phyloP scores from a whole-genome alignment of 805 yeast genomes.

The Pichia deserticola region DNA sequence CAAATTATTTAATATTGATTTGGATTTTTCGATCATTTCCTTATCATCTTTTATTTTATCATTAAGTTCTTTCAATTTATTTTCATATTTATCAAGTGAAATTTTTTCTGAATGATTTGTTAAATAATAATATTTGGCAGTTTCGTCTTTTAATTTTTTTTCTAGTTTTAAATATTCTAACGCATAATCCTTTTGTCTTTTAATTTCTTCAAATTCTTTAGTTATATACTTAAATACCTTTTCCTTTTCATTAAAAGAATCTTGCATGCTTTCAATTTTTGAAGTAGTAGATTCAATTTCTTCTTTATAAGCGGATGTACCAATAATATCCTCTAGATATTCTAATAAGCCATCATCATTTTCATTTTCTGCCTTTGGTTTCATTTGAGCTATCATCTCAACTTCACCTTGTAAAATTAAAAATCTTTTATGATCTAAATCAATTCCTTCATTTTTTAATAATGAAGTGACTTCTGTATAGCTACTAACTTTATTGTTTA shows the following conservation, averaged over 20 bases:
- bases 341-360: conserved; percentile 91
- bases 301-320: conserved; percentile 78
- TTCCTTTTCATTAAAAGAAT: conserved; percentile 73
- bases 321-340: conserved; percentile 93
- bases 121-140: conserved; percentile 51
- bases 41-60: conserved; percentile 8
- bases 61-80: neutral
- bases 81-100: conserved; percentile 34
- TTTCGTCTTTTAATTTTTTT: conserved; percentile 46
- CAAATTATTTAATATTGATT: conserved; percentile 29
- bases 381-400: conserved; percentile 97
- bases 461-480: conserved; percentile 74
- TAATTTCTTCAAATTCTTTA: conserved; percentile 58
- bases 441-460: conserved; percentile 78
- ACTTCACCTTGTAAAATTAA: conserved; percentile 96
- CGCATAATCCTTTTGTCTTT: conserved; percentile 60
- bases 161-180: conserved; percentile 57
- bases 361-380: conserved; percentile 89
- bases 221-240: conserved; percentile 73
- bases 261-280: conserved; percentile 69
- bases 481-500: conserved; percentile 61
- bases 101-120: conserved; percentile 35
- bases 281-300: conserved; percentile 58
- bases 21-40: conserved; percentile 26
- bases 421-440: conserved; percentile 89